Evolutionary conservation across 2,329 filamentous ascomycete species (phyloP).

Genomic region (Colletotrichum shisoi): DNA sequence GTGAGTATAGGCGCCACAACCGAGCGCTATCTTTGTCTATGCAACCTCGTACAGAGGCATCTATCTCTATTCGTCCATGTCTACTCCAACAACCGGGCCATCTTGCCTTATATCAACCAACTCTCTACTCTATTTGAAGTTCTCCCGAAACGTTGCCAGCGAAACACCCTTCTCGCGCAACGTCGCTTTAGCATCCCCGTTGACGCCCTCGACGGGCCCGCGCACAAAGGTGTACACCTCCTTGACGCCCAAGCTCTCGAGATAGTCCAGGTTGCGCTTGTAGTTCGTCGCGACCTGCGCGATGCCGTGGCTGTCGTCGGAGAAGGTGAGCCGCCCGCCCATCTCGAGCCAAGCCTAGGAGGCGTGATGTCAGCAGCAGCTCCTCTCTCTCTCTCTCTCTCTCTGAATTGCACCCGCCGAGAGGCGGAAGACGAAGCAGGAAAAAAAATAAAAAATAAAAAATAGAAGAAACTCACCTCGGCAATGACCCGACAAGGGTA

Average conservation of each 20-base stretch:
- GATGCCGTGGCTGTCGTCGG: conserved; percentile 92
- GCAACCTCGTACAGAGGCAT: not conserved
- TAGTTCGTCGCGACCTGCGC: conserved; percentile 91
- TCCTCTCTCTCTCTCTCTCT: not conserved
- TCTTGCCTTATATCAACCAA: not conserved
- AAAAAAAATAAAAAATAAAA: conserved; percentile 17
- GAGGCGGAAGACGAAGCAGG: not conserved
- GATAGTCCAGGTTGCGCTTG: conserved; percentile 71
- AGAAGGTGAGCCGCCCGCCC: conserved; percentile 85
- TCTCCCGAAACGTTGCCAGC: conserved; percentile 52
- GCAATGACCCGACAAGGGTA: conserved; percentile 85
- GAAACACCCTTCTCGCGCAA: conserved; percentile 57
- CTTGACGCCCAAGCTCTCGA: conserved; percentile 70
- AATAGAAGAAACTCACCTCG: conserved; percentile 61
- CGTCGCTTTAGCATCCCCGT: conserved; percentile 46
- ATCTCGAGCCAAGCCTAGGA: conserved; percentile 72
- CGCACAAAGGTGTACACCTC: conserved; percentile 67
- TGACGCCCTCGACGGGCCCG: conserved; percentile 43
- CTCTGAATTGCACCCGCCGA: not conserved
- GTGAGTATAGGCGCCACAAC: not conserved
- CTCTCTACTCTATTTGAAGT: conserved; percentile 39
- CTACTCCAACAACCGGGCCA: not conserved
- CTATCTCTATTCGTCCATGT: not conserved
- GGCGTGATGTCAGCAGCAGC: conserved; percentile 1
- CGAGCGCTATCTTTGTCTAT: not conserved